Base-by-base conservation (phyloP, 2,329 filamentous ascomycete species). In the Ceratocystis alfenasii region DNA sequence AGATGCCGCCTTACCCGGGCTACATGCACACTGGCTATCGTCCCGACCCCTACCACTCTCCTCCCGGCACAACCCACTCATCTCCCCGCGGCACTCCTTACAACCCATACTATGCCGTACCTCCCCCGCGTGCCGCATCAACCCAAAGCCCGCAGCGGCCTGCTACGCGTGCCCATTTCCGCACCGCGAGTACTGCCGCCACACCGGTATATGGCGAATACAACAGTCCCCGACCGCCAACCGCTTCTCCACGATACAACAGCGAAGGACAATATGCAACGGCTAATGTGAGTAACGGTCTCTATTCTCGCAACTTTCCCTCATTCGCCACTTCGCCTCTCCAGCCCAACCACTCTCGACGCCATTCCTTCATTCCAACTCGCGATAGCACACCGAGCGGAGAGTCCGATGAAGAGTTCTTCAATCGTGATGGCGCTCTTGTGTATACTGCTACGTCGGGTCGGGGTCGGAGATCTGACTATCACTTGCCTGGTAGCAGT, bases 201-300 rank as follows among this genome's bases (percentile, higher is more conserved):
- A 65, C 66, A 1, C 66, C 63, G 15, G 57, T 62, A 10, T 65
- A 65, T 48, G 15, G 28, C 57, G 66, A 62, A 2, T 67, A 65
- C 33, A 48, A 72, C 73, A 78, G 74, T 70, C 79, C 75, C 67
- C 78, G 77, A 71, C 78, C 76, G 67, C 78, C 77, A 50, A 76
- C 78, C 68, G 82, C 83, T 72, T 85, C 82, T 69, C 82, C 82
- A 69, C 80, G 82, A 71, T 85, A 82, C 77, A 83, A 80, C 74
- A 84, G 82, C 78, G 79, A 78, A 73, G 82, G 82, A 74, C 78
- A 82, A 73, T 85, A 85, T 78, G 82, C 81, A 76, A 84, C 82
- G 76, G 81, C 81, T 77, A 82, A 84, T 84, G 82, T 85, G 82
- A 85, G 82, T 85, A 74, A 73, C 73, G 75, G 76, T 74, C 75